A percentile compares a stretch with the other conserved stretches of the same genome.
phyloP scores from a whole-genome alignment of 129 eudicot species.

The Centella asiatica region DNA sequence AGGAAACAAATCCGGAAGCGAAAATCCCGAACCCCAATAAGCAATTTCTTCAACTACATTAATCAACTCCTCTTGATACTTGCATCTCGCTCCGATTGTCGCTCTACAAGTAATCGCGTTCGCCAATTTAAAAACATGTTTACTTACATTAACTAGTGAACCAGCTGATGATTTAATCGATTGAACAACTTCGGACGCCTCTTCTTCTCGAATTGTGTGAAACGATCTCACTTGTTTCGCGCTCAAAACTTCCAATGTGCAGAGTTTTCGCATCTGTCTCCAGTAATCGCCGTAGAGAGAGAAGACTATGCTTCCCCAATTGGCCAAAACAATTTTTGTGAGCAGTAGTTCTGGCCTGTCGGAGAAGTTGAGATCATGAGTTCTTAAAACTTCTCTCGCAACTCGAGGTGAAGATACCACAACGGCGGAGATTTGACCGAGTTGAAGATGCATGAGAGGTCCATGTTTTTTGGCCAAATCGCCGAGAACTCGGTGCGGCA shows the following conservation, averaged over 20 bases:
- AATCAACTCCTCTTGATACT: neutral
- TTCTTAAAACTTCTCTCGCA: neutral
- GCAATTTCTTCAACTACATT: neutral
- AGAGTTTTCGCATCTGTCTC: conserved; percentile 14
- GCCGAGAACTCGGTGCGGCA: conserved; percentile 1
- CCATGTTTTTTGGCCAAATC: conserved; percentile 3
- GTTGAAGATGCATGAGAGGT: conserved; percentile 14
- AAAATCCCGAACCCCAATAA: conserved; percentile 7
- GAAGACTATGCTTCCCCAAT: neutral
- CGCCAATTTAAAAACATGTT: neutral
- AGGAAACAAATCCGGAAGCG: conserved; percentile 5
- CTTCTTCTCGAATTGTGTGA: conserved; percentile 7
- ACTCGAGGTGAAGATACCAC: neutral
- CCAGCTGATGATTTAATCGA: neutral
- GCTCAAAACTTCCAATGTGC: conserved; percentile 7
- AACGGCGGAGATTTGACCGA: conserved; percentile 5
- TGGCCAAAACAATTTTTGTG: neutral
- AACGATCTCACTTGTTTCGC: conserved; percentile 4
- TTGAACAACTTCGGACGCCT: neutral
- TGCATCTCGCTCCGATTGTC: conserved; percentile 1
- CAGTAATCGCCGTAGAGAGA: conserved; percentile 10
- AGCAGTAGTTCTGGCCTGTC: neutral
- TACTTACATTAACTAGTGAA: neutral
- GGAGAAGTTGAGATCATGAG: conserved; percentile 3
- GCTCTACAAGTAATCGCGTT: neutral